Evolutionary conservation across 352 stramenopile species (phyloP), one percentile per base, ranked within the genome.

Genomic region (Blastocystis sp.): DNA sequence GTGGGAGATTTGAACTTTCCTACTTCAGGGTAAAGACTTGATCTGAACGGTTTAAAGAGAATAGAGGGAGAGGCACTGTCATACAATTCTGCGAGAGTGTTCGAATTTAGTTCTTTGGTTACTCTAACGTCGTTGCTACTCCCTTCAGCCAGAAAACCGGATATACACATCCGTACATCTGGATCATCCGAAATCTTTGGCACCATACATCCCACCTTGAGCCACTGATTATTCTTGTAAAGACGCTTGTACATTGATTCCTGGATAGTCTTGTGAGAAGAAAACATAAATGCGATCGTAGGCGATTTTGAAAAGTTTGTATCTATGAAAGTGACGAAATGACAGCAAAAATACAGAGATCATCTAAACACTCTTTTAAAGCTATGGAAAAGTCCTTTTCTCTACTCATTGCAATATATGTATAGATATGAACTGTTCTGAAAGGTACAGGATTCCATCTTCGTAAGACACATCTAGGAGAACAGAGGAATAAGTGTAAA

Each of bases 281-380:
- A 81, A 62, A 81, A 81, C n/a, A 81, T 66, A 13, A 81, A 47
- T 45, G 39, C 70, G 24, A 81, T 54, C n/a, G 70, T 65, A 24
- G 70, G 70, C 20, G n/a, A n/a, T 47, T n/a, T 56, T 39, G 70
- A 81, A 24, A 81, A 81, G 70, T 81, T 81, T 26, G 39, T 66
- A n/a, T 39, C 70, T 81, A 64, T 8, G 53, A 45, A 9, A n/a
- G 37, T 3, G 65, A 5, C 13, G 24, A 37, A 30, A 26, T 11
- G 18, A 6, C 9, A 18, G 6, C 3, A 13, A 4, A 16, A 8
- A 8, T 81, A 81, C 70, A 63, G 41, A 81, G 18, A n/a, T 81
- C 70, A 26, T 81, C 70, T 4, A 81, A 34, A 34, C 70, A 81
- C 70, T 81, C 70, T 39, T 81, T 81, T n/a, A 81, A 37, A 18